Percentiles rank a stretch among this genome's conserved stretches.
These are phyloP conservation scores for Trichocladium uniseriatum DNA, from an alignment of 495 filamentous ascomycete species.

Conservation along the genomic window DNA sequence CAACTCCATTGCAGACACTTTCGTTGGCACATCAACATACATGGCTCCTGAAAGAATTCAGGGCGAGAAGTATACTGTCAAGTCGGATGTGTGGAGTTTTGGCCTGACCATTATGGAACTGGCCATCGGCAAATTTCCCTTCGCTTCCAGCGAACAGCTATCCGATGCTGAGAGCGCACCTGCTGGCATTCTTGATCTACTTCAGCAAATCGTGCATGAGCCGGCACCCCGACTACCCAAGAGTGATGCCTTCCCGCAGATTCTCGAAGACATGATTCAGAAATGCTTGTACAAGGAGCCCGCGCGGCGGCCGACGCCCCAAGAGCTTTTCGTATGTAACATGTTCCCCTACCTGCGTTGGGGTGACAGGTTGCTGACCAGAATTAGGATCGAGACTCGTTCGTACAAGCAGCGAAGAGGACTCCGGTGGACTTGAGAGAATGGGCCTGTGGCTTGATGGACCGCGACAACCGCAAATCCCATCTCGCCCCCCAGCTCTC, in stretches of 20 bases:
- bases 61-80: constrained; percentile 92
- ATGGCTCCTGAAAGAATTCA: constrained; percentile 98
- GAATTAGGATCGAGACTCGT: constrained; percentile 72
- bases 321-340: constrained; percentile 61
- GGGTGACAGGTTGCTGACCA: constrained; percentile 13
- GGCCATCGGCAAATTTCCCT: constrained; percentile 93
- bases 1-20: constrained; percentile 95
- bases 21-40: constrained; percentile 96
- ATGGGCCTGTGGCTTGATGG: constrained; percentile 87
- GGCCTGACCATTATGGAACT: constrained; percentile 94
- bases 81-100: constrained; percentile 98
- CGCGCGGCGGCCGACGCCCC: constrained; percentile 79
- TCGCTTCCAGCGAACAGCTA: constrained; percentile 63
- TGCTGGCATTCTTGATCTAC: constrained; percentile 87
- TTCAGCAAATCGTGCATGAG: constrained; percentile 97
- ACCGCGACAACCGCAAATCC: constrained; percentile 82
- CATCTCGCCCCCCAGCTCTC: constrained; percentile 66
- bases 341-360: neutral
- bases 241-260: constrained; percentile 91
- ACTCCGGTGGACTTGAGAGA: constrained; percentile 83
- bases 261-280: constrained; percentile 91
- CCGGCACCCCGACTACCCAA: constrained; percentile 87
- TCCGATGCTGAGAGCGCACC: constrained; percentile 62
- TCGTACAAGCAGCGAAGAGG: constrained; percentile 88
- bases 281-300: constrained; percentile 88